phyloP scores from a whole-genome alignment of 331 rosid species.

The Rhamnella rubrinervis region DNA sequence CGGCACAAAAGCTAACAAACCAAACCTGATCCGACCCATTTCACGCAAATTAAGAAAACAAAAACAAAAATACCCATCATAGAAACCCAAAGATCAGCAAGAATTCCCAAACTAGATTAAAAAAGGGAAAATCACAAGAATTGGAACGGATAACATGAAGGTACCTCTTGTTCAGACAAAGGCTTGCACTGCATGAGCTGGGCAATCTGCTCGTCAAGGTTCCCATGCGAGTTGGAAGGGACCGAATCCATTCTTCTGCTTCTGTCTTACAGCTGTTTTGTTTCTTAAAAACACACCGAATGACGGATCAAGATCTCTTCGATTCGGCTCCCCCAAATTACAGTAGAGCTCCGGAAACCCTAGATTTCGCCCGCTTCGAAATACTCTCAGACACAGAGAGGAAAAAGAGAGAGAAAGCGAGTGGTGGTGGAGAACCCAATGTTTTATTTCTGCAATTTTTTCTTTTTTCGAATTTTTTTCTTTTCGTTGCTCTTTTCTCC shows the following conservation, averaged over 20 bases:
- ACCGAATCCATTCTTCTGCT: conserved; percentile 60
- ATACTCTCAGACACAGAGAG: not conserved
- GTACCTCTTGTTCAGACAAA: conserved; percentile 90
- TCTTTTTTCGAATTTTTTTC: not conserved
- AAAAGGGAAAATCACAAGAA: not conserved
- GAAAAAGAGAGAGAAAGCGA: conserved; percentile 7
- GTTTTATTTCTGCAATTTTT: not conserved
- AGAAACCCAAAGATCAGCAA: not conserved
- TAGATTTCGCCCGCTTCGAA: conserved; percentile 16
- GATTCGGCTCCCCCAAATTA: conserved; percentile 12
- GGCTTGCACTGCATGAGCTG: conserved; percentile 99
- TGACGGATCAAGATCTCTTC: conserved; percentile 41
- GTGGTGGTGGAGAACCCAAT: conserved; percentile 49
- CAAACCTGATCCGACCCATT: conserved; percentile 38
- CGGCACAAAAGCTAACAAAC: conserved; percentile 5
- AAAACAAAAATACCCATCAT: not conserved
- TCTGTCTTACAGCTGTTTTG: not conserved
- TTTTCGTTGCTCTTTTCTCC: not conserved
- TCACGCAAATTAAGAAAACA: not conserved
- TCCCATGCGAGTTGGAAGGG: conserved; percentile 81
- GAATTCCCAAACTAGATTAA: not conserved
- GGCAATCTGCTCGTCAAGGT: conserved; percentile 89
- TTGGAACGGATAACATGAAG: not conserved
- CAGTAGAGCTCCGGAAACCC: conserved; percentile 30
- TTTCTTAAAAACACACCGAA: conserved; percentile 14